Evolutionary conservation across 352 stramenopile species (phyloP), one percentile per base, ranked within the genome.

Genomic region (Pythium brachiatum): DNA sequence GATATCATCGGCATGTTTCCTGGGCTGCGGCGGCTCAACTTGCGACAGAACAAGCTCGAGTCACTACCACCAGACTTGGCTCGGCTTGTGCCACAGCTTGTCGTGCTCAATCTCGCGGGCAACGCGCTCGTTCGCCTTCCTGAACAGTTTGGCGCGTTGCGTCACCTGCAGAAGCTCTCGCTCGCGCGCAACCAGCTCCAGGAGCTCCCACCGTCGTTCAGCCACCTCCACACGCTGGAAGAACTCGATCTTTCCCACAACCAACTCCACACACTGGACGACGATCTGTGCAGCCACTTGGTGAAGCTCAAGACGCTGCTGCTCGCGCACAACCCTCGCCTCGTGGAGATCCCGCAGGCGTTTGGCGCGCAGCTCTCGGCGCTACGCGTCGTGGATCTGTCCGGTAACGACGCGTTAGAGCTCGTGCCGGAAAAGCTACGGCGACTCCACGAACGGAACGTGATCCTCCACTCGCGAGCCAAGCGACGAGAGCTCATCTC

Each of bases 401-500:
- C 53, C 32, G 78, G 70, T 8, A 86, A 86, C 44, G 60, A 61
- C 12, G 63, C 64, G 11, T 47, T 81, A 23, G 61, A 41, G 18
- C 46, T 57, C 18, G 62, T 75, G 0, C 77, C 80, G 6, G 80
- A 89, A 23, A 81, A 77, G n/a, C 46, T 87, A 13, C 74, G 78
- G n/a, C 76, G 80, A 0, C 64, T 89, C 23, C 80, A 89, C 38
- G 80, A 87, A 47, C 74, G 76, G 32, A 81, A 89, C 54, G 23
- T 86, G 65, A 74, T 89, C 36, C 56, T 87, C 12, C 80, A 83
- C 50, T 89, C 80, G 11, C 74, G 80, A 18, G 52, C 74, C 26
- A 89, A 87, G 62, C 75, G 80, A 2, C 74, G 80, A 7, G 80
- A 89, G 54, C 76, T 89, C 18, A 87, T 89, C 57, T 64, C 77